Evolutionary conservation across 345 rosid species (phyloP).

Genomic region (Euphorbia pulcherrima): DNA sequence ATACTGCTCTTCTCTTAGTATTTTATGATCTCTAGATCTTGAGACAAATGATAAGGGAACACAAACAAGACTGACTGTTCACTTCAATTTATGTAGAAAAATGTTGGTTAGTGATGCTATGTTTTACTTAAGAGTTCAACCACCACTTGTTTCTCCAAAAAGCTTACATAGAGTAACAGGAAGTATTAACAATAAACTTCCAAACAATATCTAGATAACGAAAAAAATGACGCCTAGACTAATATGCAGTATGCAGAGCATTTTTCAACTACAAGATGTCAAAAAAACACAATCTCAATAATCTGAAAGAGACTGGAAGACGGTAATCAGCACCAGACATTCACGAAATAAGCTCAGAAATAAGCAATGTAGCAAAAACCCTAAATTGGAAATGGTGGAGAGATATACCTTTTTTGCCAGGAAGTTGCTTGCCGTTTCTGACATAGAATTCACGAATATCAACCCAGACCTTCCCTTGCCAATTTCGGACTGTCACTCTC

Average conservation of each 20-base stretch:
- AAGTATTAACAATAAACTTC: neutral
- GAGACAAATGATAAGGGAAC: neutral
- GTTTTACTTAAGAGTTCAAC: neutral
- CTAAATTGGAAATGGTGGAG: neutral
- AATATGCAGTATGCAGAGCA: neutral
- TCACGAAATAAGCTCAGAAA: neutral
- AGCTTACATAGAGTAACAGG: neutral
- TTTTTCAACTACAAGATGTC: neutral
- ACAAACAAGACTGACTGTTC: neutral
- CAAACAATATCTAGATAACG: too few relatives aligned
- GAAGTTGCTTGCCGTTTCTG: slow-evolving; percentile 75
- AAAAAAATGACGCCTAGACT: neutral
- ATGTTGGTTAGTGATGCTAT: neutral
- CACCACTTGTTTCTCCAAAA: neutral
- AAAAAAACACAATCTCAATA: neutral
- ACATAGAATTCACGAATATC: slow-evolving; percentile 88
- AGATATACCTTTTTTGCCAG: slow-evolving; percentile 73
- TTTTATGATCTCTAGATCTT: neutral
- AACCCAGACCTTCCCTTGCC: slow-evolving; percentile 72
- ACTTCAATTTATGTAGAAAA: neutral
- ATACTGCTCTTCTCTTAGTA: neutral
- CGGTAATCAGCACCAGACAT: neutral
- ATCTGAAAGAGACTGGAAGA: neutral
- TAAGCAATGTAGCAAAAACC: neutral
- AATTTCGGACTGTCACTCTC: slow-evolving; percentile 78